phyloP scores from a whole-genome alignment of 805 yeast genomes.

The Kuraishia hungarica region DNA sequence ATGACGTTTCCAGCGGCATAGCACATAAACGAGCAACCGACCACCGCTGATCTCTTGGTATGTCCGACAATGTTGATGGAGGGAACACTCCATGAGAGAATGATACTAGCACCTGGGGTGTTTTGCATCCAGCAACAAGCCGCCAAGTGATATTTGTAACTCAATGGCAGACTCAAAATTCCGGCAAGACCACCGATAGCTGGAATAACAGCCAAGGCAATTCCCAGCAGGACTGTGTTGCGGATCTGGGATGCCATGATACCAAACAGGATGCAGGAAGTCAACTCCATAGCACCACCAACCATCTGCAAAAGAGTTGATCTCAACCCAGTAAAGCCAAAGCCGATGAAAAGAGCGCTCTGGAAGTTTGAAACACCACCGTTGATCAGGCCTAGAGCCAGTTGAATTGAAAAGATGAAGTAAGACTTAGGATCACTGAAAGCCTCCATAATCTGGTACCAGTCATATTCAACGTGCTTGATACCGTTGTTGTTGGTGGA shows the following conservation, averaged over 20 bases:
- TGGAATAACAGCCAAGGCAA: conserved; percentile 9
- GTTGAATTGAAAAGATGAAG: neutral
- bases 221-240: conserved; percentile 14
- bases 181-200: conserved; percentile 11
- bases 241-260: conserved; percentile 16
- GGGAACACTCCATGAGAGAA: conserved; percentile 14
- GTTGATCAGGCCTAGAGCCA: conserved; percentile 14
- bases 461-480: conserved; percentile 28
- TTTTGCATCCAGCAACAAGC: conserved; percentile 19
- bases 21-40: conserved; percentile 46
- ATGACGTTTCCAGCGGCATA: conserved; percentile 59
- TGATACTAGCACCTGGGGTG: conserved; percentile 2
- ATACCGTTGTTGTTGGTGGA: conserved; percentile 35
- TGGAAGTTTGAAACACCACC: conserved; percentile 38
- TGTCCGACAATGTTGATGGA: conserved; percentile 50
- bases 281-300: conserved; percentile 21
- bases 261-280: conserved; percentile 23
- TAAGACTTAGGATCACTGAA: conserved; percentile 25
- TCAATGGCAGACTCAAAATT: conserved; percentile 15
- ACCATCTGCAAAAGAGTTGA: conserved; percentile 17
- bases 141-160: conserved; percentile 10
- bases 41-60: conserved; percentile 50
- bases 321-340: conserved; percentile 23
- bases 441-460: conserved; percentile 34
- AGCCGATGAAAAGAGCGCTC: conserved; percentile 25